Conservation (phyloP, 768 basidiomycete species). For the Fomitopsis serialis region DNA sequence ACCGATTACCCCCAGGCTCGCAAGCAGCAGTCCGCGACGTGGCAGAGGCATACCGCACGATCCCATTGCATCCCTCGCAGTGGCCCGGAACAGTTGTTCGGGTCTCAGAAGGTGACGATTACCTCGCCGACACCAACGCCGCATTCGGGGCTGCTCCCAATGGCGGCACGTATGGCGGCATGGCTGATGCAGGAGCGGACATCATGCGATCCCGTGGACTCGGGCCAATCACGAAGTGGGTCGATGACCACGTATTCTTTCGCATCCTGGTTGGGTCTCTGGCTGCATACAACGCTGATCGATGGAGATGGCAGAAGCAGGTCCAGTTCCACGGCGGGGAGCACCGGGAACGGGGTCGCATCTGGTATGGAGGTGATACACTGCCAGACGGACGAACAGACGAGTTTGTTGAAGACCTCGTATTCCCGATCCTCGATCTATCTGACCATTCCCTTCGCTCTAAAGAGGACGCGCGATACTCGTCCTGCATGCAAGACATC, state of each 20-base stretch:
- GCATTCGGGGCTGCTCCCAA: neutral
- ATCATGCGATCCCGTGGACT: conserved; percentile 14
- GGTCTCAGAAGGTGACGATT: neutral
- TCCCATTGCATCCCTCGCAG: conserved; percentile 26
- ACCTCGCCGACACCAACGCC: conserved; percentile 2
- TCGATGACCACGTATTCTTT: conserved; percentile 18
- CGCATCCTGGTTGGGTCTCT: too few relatives aligned
- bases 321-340: too few relatives aligned
- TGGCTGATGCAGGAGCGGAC: conserved; percentile 10
- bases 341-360: too few relatives aligned
- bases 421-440: too few relatives aligned
- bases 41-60: conserved; percentile 31
- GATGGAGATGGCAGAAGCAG: too few relatives aligned
- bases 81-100: conserved; percentile 31
- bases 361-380: too few relatives aligned
- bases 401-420: too few relatives aligned
- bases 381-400: too few relatives aligned
- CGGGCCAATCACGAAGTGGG: conserved; percentile 21
- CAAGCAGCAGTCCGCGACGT: conserved; percentile 33
- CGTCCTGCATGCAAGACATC: too few relatives aligned
- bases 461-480: too few relatives aligned
- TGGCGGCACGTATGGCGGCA: neutral
- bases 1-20: conserved; percentile 30
- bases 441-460: too few relatives aligned
- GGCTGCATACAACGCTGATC: too few relatives aligned